Base-by-base conservation (phyloP, 306 rosid species). In the Neltuma alba region DNA sequence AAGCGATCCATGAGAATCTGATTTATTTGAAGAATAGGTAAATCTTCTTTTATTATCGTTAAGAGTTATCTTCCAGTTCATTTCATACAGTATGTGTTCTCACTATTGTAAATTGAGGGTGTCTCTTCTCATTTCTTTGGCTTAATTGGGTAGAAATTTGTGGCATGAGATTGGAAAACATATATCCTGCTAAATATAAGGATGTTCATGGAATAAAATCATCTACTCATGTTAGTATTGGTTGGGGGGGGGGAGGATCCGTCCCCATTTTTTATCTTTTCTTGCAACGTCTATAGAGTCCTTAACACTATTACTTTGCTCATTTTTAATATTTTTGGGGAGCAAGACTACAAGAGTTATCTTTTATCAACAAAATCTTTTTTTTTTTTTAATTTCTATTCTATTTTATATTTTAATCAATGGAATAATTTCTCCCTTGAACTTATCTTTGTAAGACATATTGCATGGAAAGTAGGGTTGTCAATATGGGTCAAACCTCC, bases 1-100 rank as follows among this genome's bases (percentile, higher is more conserved):
- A 88, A 76, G 88, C 89, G 74, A 88, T 88, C 85, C 85, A 63
- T 23, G 86, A 88, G 1, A 88, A 86, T 82, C 78, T 88, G 7
- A 40, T 81, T 34, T 88, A 84, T 77, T 75, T 88, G 70, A 88
- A 84, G 85, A 45, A 23, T 9, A 84, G 88, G 92, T 88, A 81
- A 78, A 13, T 74, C 71, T 81, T 58, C 28, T 76, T 13, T 54
- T 6, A 37, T 37, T 21, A 64, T 50, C 63, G 20, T 15, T 65
- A 10, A 23, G 37, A 74, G 38, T 67, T 60, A 23, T 42, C 31
- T 81, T 68, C 63, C 23, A 3, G 60, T 34, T 68, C 30, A 21
- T 16, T 64, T 78, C 55, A 47, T 6, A 36, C 61, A 57, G 36
- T 34, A 60, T 85, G 78, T 42, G 27, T 27, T 84, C 69, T 70